Evolutionary conservation across 306 rosid genomes (phyloP).

Genomic region (Canavalia gladiata): DNA sequence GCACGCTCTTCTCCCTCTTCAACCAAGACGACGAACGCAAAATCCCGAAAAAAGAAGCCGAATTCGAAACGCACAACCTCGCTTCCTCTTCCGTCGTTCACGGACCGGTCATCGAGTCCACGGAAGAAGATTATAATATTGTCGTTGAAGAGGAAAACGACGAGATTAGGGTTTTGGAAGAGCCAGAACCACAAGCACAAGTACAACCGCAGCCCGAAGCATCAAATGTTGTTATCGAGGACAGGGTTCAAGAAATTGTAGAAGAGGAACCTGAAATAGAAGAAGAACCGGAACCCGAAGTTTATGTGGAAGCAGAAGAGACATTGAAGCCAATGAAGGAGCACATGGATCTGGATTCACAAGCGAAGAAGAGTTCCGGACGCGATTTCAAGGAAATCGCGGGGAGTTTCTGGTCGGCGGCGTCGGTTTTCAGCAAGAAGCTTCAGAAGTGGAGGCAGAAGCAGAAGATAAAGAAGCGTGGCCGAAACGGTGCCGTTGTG

Average conservation of each 20-base stretch:
- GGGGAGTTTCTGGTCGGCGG: slow-evolving; percentile 97
- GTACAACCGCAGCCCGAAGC: background rate
- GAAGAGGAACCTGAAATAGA: slow-evolving; percentile 54
- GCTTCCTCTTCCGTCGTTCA: slow-evolving; percentile 62
- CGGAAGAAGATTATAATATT: slow-evolving; percentile 51
- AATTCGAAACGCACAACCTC: slow-evolving; percentile 53
- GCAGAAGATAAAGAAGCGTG: slow-evolving; percentile 92
- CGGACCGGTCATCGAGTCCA: slow-evolving; percentile 65
- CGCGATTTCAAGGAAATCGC: slow-evolving; percentile 93
- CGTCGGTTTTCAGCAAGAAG: slow-evolving; percentile 97
- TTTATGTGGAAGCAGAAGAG: slow-evolving; percentile 55
- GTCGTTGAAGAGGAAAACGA: slow-evolving; percentile 38
- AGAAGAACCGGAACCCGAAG: slow-evolving; percentile 7
- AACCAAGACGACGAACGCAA: slow-evolving; percentile 78
- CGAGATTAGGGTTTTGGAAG: slow-evolving; percentile 60
- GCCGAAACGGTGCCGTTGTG: slow-evolving; percentile 66
- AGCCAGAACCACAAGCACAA: slow-evolving; percentile 11
- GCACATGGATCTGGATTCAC: slow-evolving; percentile 91
- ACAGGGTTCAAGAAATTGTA: slow-evolving; percentile 73
- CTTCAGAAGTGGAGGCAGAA: slow-evolving; percentile 98
- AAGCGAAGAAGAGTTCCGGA: slow-evolving; percentile 73
- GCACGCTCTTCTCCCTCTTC: slow-evolving; percentile 79
- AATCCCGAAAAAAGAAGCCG: slow-evolving; percentile 51
- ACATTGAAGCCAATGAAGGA: slow-evolving; percentile 83
- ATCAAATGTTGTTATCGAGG: slow-evolving; percentile 64